These are phyloP conservation scores for Cladosporium sphaerospermum DNA, from an alignment of 2,329 filamentous ascomycete genomes.

Conservation along the genomic window DNA sequence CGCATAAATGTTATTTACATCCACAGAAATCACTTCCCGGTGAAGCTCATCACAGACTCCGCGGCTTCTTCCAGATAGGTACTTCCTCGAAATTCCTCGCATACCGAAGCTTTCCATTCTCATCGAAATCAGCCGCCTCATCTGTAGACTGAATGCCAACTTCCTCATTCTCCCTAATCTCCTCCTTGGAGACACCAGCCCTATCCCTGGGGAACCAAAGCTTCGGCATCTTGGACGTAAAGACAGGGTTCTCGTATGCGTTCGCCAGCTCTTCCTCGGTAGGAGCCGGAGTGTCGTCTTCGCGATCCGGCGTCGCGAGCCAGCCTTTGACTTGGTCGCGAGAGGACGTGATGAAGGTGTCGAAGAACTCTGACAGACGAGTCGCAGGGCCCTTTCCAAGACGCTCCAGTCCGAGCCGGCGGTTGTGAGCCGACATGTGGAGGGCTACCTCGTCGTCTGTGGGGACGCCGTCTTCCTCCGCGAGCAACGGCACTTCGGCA, in stretches of 20 bases:
- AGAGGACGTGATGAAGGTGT: slow-evolving; percentile 22
- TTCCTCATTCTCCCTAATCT: slow-evolving; percentile 37
- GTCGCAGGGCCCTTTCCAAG: slow-evolving; percentile 16
- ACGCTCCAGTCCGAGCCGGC: slow-evolving; percentile 23
- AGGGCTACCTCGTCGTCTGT: slow-evolving; percentile 23
- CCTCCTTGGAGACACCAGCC: slow-evolving; percentile 38
- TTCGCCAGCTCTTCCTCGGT: slow-evolving; percentile 28
- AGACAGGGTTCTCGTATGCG: slow-evolving; percentile 40
- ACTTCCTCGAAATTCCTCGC: slow-evolving; percentile 37
- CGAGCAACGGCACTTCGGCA: slow-evolving; percentile 25
- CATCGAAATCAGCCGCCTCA: slow-evolving; percentile 39
- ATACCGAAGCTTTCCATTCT: slow-evolving; percentile 41
- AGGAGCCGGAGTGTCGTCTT: slow-evolving; percentile 15
- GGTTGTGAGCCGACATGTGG: slow-evolving; percentile 27
- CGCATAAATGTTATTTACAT: too few relatives aligned
- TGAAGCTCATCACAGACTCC: not conserved
- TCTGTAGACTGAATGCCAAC: slow-evolving; percentile 38
- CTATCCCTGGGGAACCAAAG: slow-evolving; percentile 43
- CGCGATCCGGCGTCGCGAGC: slow-evolving; percentile 17
- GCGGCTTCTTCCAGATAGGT: slow-evolving; percentile 34
- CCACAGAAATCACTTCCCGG: too few relatives aligned
- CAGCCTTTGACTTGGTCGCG: slow-evolving; percentile 19
- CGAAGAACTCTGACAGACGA: slow-evolving; percentile 25
- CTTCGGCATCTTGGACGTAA: slow-evolving; percentile 38
- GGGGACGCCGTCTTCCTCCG: slow-evolving; percentile 24